phyloP scores from a whole-genome alignment of 2,329 filamentous ascomycete genomes.

The Elsinoe australis region DNA sequence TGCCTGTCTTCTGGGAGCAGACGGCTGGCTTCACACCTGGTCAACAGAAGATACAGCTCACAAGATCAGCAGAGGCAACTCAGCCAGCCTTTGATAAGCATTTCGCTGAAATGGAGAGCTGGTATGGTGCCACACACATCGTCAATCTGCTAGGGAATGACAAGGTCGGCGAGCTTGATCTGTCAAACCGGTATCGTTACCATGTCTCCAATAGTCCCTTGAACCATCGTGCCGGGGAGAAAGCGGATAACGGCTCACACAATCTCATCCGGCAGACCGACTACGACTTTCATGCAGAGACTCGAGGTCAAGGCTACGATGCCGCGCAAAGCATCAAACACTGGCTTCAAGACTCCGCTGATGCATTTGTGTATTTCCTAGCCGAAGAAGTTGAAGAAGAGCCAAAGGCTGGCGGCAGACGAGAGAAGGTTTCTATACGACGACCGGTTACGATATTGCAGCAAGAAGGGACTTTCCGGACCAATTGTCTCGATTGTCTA shows the following conservation, averaged over 20 bases:
- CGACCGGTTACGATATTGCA: slow-evolving; percentile 64
- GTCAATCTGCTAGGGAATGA: slow-evolving; percentile 89
- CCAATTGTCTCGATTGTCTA: slow-evolving; percentile 91
- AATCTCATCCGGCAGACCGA: slow-evolving; percentile 72
- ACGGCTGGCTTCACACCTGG: slow-evolving; percentile 77
- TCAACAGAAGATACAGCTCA: slow-evolving; percentile 90
- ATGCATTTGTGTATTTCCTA: slow-evolving; percentile 88
- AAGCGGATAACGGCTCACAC: slow-evolving; percentile 50
- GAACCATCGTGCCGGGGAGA: slow-evolving; percentile 38
- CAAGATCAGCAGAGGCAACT: slow-evolving; percentile 78
- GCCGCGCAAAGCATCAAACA: slow-evolving; percentile 76
- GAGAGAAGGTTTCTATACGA: slow-evolving; percentile 30
- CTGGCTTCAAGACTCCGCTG: slow-evolving; percentile 69
- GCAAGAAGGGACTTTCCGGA: slow-evolving; percentile 91
- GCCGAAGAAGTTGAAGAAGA: slow-evolving; percentile 61
- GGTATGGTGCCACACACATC: slow-evolving; percentile 85
- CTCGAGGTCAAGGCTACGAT: slow-evolving; percentile 82
- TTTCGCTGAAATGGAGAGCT: slow-evolving; percentile 75
- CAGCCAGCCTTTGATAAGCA: slow-evolving; percentile 95
- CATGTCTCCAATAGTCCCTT: slow-evolving; percentile 69
- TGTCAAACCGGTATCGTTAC: slow-evolving; percentile 69
- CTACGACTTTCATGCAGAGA: slow-evolving; percentile 95
- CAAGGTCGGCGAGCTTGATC: slow-evolving; percentile 76
- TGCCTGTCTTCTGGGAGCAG: slow-evolving; percentile 97
- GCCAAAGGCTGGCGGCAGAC: slow-evolving; percentile 31